Base-by-base conservation (phyloP, 116 monocot genomes). In the Posidonia oceanica region DNA sequence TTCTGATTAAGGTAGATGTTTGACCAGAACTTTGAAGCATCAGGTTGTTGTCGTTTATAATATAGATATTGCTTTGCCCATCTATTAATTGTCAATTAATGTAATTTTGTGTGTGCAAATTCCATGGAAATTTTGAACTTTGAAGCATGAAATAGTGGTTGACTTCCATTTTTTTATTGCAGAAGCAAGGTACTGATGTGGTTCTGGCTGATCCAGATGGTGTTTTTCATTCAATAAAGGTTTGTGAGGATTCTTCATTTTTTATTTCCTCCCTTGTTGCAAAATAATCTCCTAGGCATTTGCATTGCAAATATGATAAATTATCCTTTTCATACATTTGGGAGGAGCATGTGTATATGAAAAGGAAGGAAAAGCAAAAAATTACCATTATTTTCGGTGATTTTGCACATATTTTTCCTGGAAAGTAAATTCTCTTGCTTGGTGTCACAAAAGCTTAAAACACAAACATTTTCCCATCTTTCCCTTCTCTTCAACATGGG, bases 161-260 rank as follows among this genome's bases (percentile, higher is more conserved):
- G 36, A 23, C 3, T 52, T 65, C 36, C 6, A 40, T 63, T 54
- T 7, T 23, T 21, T 37, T 79, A 15, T 55, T 81, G 63, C 83
- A 97, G 97, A 89, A 84, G 14, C 85, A 87, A 70, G 97, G 87
- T 52, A 40, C 44, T 64, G 51, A 71, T 76, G 83, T 84, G 10
- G 59, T 70, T 74, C 71, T 89, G 54, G 63, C 82, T 17, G 85
- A 92, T 75, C 82, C 84, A 14, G 79, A 76, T 69, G 78, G 77
- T 54, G 67, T 82, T 55, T 89, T 97, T 65, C 83, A 92, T 66
- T 80, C 89, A 7, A 85, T 97, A 66, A 96, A 96, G 96, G 96
- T 91, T 22, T 66, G 20, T 16, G 5, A 53, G 21, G 58, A 17
- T 64, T n/a, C 4, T 12, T 55, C 18, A 2, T 16, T 23, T n/a